These are phyloP conservation scores for Penicillium canariense DNA, from an alignment of 495 filamentous ascomycete genomes.

Conservation along the genomic window DNA sequence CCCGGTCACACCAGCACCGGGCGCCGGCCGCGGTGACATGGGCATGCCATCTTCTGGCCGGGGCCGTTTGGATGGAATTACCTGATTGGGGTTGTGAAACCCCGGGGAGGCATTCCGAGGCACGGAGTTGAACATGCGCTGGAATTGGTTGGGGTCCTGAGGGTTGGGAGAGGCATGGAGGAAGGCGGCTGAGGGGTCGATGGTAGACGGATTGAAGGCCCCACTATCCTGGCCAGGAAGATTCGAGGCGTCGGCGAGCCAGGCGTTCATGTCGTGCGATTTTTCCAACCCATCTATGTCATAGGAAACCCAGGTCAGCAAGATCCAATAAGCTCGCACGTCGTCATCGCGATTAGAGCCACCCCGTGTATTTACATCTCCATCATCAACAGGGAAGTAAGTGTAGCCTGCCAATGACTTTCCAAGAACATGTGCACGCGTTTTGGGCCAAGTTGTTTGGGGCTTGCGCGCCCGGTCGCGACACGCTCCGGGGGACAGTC, in stretches of 20 bases:
- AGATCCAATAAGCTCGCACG: conserved; percentile 4
- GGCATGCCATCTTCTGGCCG: conserved; percentile 82
- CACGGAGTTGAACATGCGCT: conserved; percentile 80
- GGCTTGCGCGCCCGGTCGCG: conserved; percentile 28
- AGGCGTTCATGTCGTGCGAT: conserved; percentile 71
- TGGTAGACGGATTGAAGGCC: conserved; percentile 60
- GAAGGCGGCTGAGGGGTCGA: conserved; percentile 55
- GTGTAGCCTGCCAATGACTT: not conserved
- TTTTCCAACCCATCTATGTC: conserved; percentile 57
- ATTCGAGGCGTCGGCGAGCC: conserved; percentile 74
- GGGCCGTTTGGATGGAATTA: conserved; percentile 84
- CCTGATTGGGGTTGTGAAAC: conserved; percentile 70
- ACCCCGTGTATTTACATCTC: conserved; percentile 2
- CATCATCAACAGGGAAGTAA: conserved; percentile 2
- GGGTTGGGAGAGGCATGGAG: conserved; percentile 50
- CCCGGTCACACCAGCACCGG: conserved; percentile 62
- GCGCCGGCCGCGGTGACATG: conserved; percentile 76
- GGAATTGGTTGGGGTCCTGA: conserved; percentile 59
- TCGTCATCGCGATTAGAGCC: conserved; percentile 11
- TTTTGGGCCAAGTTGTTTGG: conserved; percentile 27
- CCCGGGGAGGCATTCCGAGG: conserved; percentile 78
- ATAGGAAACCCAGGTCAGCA: conserved; percentile 22
- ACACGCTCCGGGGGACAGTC: conserved; percentile 15
- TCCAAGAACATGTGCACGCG: conserved; percentile 31
- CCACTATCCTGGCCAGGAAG: conserved; percentile 73